phyloP scores from a whole-genome alignment of 306 rosid species.

The Vigna reflexopilosa region DNA sequence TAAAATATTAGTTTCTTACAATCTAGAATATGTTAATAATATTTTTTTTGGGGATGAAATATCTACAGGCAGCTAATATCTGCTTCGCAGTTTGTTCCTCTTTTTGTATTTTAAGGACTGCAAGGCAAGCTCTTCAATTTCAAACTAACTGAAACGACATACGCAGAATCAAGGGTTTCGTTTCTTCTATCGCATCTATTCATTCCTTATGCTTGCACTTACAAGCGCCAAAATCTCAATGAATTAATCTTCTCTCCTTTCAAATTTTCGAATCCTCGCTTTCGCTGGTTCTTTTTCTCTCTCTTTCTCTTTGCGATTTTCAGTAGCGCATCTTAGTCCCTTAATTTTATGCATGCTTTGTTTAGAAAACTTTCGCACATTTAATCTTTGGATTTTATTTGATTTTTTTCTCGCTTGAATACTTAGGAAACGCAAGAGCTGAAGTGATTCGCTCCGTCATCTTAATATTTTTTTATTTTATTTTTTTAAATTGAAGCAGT shows the following conservation, averaged over 20 bases:
- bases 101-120: not conserved
- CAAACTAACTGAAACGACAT: conserved; percentile 38
- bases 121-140: not conserved
- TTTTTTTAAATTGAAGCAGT: not conserved
- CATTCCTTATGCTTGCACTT: conserved; percentile 12
- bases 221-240: conserved; percentile 24
- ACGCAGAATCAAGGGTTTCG: conserved; percentile 53
- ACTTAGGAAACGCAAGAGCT: not conserved
- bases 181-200: not conserved
- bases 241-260: conserved; percentile 37
- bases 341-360: conserved; percentile 29
- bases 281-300: conserved; percentile 32
- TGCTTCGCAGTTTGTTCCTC: not conserved
- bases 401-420: not conserved
- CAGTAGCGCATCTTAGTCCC: conserved; percentile 30
- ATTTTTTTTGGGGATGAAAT: not conserved
- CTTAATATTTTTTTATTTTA: not conserved
- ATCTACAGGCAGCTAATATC: not conserved
- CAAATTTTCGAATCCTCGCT: conserved; percentile 22
- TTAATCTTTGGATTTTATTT: not conserved
- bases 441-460: not conserved
- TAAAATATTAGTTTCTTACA: no score
- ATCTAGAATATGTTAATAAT: no score
- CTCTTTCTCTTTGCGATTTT: not conserved
- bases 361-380: not conserved